A percentile compares a stretch with the other conserved stretches of the same genome.
These are phyloP conservation scores for Emmonsiellopsis sp. DNA, from an alignment of 2,329 filamentous ascomycete genomes.

Conservation along the genomic window DNA sequence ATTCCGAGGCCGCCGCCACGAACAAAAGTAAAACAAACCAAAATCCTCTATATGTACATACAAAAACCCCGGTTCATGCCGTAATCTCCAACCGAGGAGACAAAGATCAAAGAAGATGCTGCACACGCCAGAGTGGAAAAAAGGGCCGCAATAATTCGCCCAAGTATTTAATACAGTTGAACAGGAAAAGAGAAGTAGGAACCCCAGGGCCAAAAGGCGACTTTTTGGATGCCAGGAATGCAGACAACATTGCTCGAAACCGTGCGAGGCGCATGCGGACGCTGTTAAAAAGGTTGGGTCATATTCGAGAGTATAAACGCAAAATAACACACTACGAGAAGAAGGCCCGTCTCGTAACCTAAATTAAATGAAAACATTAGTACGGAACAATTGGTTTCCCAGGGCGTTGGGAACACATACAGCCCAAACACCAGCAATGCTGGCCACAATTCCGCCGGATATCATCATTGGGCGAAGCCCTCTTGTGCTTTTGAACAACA, in stretches of 20 bases:
- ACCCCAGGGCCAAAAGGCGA: not conserved
- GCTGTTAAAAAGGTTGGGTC: not conserved
- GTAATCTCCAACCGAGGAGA: conserved; percentile 22
- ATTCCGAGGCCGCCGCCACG: not conserved
- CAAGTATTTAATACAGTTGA: conserved; percentile 1
- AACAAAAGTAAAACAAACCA: conserved; percentile 3
- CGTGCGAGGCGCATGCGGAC: not conserved
- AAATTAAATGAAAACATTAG: conserved; percentile 13
- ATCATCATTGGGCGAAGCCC: conserved; percentile 89
- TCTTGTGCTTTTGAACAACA: conserved; percentile 93
- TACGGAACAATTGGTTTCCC: conserved; percentile 8
- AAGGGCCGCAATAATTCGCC: conserved; percentile 16
- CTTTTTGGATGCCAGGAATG: not conserved
- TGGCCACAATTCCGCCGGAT: conserved; percentile 80
- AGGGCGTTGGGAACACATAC: conserved; percentile 49
- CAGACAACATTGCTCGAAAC: not conserved
- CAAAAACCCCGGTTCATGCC: conserved; percentile 33
- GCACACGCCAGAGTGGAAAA: conserved; percentile 38
- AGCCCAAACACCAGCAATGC: conserved; percentile 78
- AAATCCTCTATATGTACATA: conserved; percentile 35
- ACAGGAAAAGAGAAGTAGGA: not conserved
- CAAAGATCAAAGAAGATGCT: conserved; percentile 29
- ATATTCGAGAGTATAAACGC: not conserved
- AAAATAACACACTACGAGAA: conserved; percentile 28
- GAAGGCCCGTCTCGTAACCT: conserved; percentile 45